Base-by-base conservation (phyloP, 768 basidiomycete species). In the Collybia mongolica region DNA sequence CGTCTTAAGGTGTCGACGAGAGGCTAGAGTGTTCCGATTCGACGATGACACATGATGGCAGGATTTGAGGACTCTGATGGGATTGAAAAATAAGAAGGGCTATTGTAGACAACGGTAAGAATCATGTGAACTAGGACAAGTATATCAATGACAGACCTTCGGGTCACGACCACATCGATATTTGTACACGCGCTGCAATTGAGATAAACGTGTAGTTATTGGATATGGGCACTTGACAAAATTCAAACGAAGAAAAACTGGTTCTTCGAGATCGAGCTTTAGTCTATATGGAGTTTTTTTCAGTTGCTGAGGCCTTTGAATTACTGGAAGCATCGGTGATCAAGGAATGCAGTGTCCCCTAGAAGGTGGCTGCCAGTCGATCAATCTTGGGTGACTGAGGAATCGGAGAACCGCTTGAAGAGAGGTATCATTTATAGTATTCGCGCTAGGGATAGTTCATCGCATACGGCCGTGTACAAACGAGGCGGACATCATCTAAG, bases 401-500 rank as follows among this genome's bases (percentile, higher is more conserved):
- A 43, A 52, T 42, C 38, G 49, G 22, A 40, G 42, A 55, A 54
- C 51, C 38, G 56, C 42, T 52, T 51, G 53, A 46, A 52, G 53
- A 55, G 60, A 57, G 57, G 47, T 41, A 58, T 62, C 67, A 74
- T 76, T 77, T 78, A 78, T 77, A 76, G 66, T 46, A 64, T 65
- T 71, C 64, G 60, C 47, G 60, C 48, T 56, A 70, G 64, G 61
- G 64, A 55, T 46, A 42, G 54, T 51, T 54, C 48, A 58, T 58
- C 58, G 54, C 55, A 54, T 51, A 50, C 40, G 56, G 57, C 58
- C 54, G 57, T 57, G 63, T 65, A 60, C 59, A 63, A 67, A 66
- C 52, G 60, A 67, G 60, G 55, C 59, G 60, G 58, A 56, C 54
- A 62, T 63, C 64, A 70, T 65, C 66, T 69, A 71, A 64, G 64